Evolutionary conservation across 192 early-diverging fungal genomes (phyloP).

Genomic region (Coemansia sp.): DNA sequence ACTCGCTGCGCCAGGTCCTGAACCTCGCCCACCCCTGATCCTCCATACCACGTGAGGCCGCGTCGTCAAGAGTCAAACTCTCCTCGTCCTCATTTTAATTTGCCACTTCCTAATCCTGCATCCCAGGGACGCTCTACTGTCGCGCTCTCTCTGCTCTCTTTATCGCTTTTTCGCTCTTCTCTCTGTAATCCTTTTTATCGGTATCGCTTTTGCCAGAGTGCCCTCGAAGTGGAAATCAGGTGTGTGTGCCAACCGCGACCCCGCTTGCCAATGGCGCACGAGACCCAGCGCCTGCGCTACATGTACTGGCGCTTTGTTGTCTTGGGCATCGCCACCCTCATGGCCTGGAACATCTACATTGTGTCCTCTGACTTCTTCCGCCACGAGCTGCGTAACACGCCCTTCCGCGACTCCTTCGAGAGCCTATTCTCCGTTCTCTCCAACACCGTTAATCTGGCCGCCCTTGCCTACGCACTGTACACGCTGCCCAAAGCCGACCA

Average conservation of each 20-base stretch:
- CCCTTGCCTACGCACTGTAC: constrained; percentile 54
- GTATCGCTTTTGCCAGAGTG: not conserved
- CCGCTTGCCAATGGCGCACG: not conserved
- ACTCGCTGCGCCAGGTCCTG: no score
- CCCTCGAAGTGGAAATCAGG: not conserved
- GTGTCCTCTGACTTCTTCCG: constrained; percentile 74
- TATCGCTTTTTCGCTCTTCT: not conserved
- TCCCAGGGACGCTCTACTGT: no score
- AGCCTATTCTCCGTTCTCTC: constrained; percentile 70
- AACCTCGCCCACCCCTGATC: no score
- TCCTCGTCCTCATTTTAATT: not conserved
- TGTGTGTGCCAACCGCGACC: no score
- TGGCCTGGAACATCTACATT: constrained; percentile 82
- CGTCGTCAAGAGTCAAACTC: no score
- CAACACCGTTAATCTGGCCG: constrained; percentile 59
- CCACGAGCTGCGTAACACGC: constrained; percentile 57
- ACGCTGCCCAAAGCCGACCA: constrained; percentile 48
- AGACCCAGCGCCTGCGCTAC: constrained; percentile 13
- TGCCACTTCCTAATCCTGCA: no score
- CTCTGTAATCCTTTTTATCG: not conserved
- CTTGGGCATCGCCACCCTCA: constrained; percentile 69
- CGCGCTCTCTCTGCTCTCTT: not conserved
- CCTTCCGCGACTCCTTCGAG: constrained; percentile 68
- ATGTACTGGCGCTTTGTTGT: constrained; percentile 61
- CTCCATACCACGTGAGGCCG: no score